Percentiles rank a stretch among this genome's conserved stretches.
Conservation (phyloP, 1,284 basidiomycete species). For the Fomitopsis betulina region DNA sequence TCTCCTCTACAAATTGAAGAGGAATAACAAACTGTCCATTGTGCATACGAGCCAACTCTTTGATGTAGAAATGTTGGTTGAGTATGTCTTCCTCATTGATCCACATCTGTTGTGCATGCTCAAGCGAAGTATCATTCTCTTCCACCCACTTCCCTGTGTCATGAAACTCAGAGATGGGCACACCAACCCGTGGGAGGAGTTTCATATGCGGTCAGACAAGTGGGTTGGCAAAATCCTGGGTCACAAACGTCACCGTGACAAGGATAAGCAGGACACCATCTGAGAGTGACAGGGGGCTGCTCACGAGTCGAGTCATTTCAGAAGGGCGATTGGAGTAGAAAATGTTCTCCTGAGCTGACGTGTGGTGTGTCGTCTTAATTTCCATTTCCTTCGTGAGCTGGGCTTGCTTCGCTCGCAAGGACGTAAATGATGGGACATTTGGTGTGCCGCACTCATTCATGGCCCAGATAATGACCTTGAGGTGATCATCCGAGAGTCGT, state of each 20-base stretch:
- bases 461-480: background rate
- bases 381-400: constrained; percentile 11
- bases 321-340: constrained; percentile 29
- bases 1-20: constrained; percentile 10
- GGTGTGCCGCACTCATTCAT: background rate
- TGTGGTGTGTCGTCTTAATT: constrained; percentile 18
- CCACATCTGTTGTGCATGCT: constrained; percentile 31
- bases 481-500: background rate
- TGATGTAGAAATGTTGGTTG: constrained; percentile 18
- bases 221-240: constrained; percentile 34
- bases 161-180: constrained; percentile 24
- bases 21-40: constrained; percentile 21
- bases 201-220: constrained; percentile 24
- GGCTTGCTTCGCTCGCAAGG: background rate
- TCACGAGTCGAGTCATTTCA: constrained; percentile 23
- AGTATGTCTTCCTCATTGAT: constrained; percentile 20
- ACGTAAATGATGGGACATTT: background rate
- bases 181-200: constrained; percentile 27
- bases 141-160: constrained; percentile 28
- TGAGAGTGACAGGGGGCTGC: background rate
- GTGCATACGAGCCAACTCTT: constrained; percentile 24
- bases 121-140: constrained; percentile 16
- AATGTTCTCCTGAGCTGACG: constrained; percentile 24
- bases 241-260: background rate
- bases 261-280: no score